phyloP scores from a whole-genome alignment of 2,329 filamentous ascomycete genomes.

The Fusarium nodosum region DNA sequence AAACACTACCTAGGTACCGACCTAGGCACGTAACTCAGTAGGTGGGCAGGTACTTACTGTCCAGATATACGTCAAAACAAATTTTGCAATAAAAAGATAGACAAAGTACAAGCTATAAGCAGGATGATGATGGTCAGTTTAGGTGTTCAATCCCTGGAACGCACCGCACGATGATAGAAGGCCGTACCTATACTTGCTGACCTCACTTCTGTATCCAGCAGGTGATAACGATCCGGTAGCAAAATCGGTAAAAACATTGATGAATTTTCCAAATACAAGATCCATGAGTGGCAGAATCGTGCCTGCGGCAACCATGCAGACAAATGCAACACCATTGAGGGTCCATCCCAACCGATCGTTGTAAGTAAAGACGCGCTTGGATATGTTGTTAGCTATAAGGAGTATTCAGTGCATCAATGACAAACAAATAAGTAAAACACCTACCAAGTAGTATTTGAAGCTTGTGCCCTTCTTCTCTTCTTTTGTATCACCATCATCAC shows the following conservation, averaged over 20 bases:
- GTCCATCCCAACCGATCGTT: conserved; percentile 56
- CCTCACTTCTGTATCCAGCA: conserved; percentile 62
- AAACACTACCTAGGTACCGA: too few species aligned
- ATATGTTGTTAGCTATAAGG: background rate
- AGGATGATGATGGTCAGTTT: conserved; percentile 4
- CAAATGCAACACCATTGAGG: conserved; percentile 54
- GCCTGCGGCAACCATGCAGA: conserved; percentile 57
- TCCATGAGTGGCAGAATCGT: conserved; percentile 68
- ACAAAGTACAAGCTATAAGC: conserved; percentile 65
- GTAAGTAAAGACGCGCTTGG: conserved; percentile 57
- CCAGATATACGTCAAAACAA: conserved; percentile 67
- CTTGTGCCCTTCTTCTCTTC: conserved; percentile 38
- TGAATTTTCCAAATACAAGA: conserved; percentile 67
- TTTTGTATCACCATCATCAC: conserved; percentile 6
- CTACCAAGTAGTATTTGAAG: conserved; percentile 49
- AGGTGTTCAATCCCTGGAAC: background rate
- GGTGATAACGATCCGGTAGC: conserved; percentile 60
- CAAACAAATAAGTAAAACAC: background rate
- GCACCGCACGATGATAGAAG: background rate
- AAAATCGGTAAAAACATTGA: conserved; percentile 70
- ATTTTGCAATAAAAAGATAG: conserved; percentile 69
- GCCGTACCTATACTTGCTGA: conserved; percentile 60
- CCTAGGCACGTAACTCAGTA: too few species aligned
- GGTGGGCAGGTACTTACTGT: conserved; percentile 56
- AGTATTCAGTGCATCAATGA: background rate